Base-by-base conservation (phyloP, 164 flowering plant genomes). In the Piper betle region DNA sequence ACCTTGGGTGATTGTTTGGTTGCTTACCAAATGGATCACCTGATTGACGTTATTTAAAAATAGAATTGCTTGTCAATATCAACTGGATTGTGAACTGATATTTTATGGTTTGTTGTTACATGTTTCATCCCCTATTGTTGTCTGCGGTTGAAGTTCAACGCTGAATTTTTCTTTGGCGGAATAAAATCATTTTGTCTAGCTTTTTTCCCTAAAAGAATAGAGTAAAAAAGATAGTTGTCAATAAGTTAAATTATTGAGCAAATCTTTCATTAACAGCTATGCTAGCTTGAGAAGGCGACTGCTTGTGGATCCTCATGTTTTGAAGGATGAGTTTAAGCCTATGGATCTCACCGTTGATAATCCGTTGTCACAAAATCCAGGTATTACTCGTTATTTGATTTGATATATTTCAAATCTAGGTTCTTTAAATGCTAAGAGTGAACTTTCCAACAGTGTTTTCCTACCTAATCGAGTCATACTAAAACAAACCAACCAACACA, bases 331-430 rank as follows among this genome's bases (percentile, higher is more conserved):
- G 63, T 77, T 70, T 73, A 80, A 37, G 67, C 79, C 84, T 57
- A 83, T 84, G 15, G 74, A 83, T 75, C 79, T 72, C 62, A 81
- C 68, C 43, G 74, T 93, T 60, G 98, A 93, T 69, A 84, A 93
- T 71, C 97, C 98, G n/a, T 72, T 93, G 16, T 93, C 98, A 17
- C 96, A 86, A 71, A 82, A 83, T 66, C 98, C 98, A 66, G 97
- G 98, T 92, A 39, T 39, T 42, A 18, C 6, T 53, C 53, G 64
- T 37, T 42, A 0, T 42, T 42, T 11, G 6, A 6, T 6, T 62
- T 37, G 3, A 1, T 62, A 16, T 13, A 4, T 62, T 38, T 53
- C 39, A 52, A n/a, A 52, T 61, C 43, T 61, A 12, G 37, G 18
- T 20, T 11, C 15, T 25, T 48, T 48, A 46, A 20, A 7, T 20